A percentile compares a stretch with the other conserved stretches of the same genome.
Conservation (phyloP, 169 alveolate genomes). For the Plasmodium ovale region DNA sequence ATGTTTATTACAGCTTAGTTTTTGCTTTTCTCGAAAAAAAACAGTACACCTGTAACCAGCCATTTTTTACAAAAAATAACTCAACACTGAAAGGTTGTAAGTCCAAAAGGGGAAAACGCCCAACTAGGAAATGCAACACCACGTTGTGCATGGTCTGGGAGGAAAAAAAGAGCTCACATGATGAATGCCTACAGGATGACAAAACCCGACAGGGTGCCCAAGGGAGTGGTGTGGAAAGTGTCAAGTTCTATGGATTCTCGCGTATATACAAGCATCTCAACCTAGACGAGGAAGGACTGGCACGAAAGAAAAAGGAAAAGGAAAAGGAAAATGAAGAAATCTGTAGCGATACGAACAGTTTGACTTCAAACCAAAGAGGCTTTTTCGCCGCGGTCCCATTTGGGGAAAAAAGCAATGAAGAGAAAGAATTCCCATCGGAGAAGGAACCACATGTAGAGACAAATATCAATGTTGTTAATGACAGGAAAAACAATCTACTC, state of each 20-base stretch:
- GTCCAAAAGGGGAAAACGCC: conserved; percentile 15
- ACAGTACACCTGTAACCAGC: background rate
- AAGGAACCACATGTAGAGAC: background rate
- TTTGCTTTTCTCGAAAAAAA: conserved; percentile 20
- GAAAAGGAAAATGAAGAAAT: conserved; percentile 4
- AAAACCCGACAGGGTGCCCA: too few species aligned
- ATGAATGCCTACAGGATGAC: background rate
- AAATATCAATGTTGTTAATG: conserved; percentile 19
- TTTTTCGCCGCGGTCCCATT: background rate
- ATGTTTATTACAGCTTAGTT: conserved; percentile 22
- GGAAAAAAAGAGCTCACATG: conserved; percentile 1
- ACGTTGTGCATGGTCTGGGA: conserved; percentile 16
- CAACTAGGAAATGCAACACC: conserved; percentile 17
- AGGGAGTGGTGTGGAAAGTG: too few species aligned
- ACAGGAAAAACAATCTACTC: conserved; percentile 12
- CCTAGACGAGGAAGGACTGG: background rate
- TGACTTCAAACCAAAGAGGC: background rate
- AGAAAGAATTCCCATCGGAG: background rate
- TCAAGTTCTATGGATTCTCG: conserved; percentile 50
- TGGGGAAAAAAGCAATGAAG: background rate
- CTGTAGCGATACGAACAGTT: background rate
- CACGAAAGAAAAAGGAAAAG: background rate
- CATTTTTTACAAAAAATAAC: conserved; percentile 29
- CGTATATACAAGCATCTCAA: conserved; percentile 56
- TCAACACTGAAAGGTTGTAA: background rate